phyloP scores from a whole-genome alignment of 305 asterid species.

The Plantago lanceolata region DNA sequence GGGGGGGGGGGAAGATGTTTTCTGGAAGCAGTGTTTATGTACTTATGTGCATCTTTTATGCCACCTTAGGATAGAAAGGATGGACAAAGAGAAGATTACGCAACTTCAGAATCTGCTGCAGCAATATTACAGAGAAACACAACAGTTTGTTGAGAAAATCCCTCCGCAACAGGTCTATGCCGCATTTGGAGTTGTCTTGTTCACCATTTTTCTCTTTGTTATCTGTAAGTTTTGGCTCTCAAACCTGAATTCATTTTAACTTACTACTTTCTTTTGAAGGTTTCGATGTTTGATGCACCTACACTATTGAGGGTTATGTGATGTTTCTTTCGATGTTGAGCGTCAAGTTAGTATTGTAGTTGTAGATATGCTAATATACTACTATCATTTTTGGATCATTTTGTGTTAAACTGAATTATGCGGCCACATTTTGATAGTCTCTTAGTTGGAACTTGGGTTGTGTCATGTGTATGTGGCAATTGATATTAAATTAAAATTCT shows the following conservation, averaged over 20 bases:
- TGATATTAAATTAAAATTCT: too few species aligned
- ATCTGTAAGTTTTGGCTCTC: conserved; percentile 28
- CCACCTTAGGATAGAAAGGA: conserved; percentile 16
- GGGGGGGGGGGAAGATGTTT: too few species aligned
- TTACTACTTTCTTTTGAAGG: not conserved
- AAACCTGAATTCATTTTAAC: not conserved
- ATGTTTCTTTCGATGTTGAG: too few species aligned
- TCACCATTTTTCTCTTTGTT: conserved; percentile 32
- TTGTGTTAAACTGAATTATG: too few species aligned
- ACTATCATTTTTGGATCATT: too few species aligned
- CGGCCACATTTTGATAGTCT: too few species aligned
- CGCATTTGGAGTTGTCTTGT: conserved; percentile 35
- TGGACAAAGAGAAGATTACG: conserved; percentile 41
- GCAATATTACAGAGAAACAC: conserved; percentile 28
- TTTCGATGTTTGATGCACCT: not conserved
- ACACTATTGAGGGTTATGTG: too few species aligned
- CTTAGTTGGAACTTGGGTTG: too few species aligned
- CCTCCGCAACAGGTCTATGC: conserved; percentile 42
- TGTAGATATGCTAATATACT: too few species aligned
- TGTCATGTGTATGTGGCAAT: too few species aligned
- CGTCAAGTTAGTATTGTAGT: too few species aligned
- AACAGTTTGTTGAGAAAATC: conserved; percentile 25
- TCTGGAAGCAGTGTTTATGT: too few species aligned
- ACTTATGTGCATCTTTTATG: not conserved
- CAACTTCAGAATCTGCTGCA: conserved; percentile 44